Conservation (phyloP, 768 basidiomycete genomes). For the Termitomyces sp. region DNA sequence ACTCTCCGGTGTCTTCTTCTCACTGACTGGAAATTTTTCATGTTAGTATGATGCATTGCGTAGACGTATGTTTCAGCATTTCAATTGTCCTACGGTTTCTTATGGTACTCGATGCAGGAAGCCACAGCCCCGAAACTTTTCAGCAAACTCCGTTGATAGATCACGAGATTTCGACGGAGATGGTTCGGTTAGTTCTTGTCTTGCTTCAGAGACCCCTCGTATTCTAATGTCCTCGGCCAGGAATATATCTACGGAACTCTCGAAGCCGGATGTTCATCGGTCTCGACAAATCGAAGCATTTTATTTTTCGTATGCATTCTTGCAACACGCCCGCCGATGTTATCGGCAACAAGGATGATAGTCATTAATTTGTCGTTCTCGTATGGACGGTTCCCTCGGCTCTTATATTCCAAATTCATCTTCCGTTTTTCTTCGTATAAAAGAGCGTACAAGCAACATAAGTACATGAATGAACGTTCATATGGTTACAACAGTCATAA, state of each 20-base stretch:
- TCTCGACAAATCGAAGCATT: not conserved
- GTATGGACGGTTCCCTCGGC: not conserved
- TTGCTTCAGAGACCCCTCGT: too few species aligned
- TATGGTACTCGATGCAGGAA: slow-evolving; percentile 24
- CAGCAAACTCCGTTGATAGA: slow-evolving; percentile 58
- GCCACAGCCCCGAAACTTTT: slow-evolving; percentile 79
- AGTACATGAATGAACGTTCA: not conserved
- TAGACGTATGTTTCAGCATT: slow-evolving; percentile 56
- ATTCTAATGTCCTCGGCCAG: not conserved
- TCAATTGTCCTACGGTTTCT: slow-evolving; percentile 25
- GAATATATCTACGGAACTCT: not conserved
- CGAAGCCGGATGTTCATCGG: not conserved
- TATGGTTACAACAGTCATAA: not conserved
- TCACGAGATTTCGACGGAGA: not conserved
- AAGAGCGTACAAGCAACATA: not conserved
- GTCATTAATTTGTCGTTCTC: too few species aligned
- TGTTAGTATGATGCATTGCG: slow-evolving; percentile 87
- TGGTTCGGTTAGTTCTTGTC: not conserved
- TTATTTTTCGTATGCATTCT: not conserved
- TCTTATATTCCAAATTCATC: not conserved
- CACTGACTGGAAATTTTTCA: slow-evolving; percentile 1
- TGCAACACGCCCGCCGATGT: not conserved
- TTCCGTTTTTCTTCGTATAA: too few species aligned
- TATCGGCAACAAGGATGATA: too few species aligned
- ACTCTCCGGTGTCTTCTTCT: not conserved